Percentiles rank a stretch among this genome's conserved stretches.
phyloP scores from a whole-genome alignment of 768 basidiomycete species.

The Hericium rajendrae region DNA sequence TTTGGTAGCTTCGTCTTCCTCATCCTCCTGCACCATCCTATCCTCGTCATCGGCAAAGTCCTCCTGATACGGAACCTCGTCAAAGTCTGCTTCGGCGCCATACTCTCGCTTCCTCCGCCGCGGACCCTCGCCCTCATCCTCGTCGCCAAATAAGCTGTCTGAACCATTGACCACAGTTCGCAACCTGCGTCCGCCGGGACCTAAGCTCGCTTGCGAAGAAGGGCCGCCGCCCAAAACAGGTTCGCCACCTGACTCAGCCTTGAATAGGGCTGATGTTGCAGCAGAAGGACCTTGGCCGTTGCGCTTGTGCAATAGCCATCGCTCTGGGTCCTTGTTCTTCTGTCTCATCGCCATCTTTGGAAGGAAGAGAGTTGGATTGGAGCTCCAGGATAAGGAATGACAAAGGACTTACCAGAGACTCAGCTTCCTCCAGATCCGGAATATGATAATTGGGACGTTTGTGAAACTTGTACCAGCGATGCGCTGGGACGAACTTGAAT shows the following conservation, averaged over 20 bases:
- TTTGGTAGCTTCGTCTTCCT: constrained; percentile 73
- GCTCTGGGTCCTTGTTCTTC: constrained; percentile 68
- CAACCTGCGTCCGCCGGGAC: constrained; percentile 57
- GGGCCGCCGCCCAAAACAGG: constrained; percentile 23
- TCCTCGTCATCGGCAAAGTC: constrained; percentile 87
- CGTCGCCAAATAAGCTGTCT: constrained; percentile 42
- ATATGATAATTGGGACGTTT: constrained; percentile 71
- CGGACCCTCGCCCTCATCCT: constrained; percentile 44
- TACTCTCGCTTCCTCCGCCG: constrained; percentile 45
- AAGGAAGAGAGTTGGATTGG: constrained; percentile 15
- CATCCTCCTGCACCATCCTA: constrained; percentile 52
- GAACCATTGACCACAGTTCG: constrained; percentile 62
- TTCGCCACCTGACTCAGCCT: constrained; percentile 35
- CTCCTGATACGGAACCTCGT: constrained; percentile 77
- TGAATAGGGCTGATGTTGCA: constrained; percentile 60
- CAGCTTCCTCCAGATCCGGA: constrained; percentile 58
- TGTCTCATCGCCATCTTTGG: constrained; percentile 41
- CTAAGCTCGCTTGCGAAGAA: constrained; percentile 45
- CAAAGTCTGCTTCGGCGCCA: constrained; percentile 71
- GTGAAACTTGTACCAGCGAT: constrained; percentile 90
- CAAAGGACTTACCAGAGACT: constrained; percentile 43
- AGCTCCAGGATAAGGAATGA: constrained; percentile 14
- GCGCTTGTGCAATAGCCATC: constrained; percentile 56
- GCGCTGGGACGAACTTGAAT: constrained; percentile 82
- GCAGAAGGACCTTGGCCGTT: constrained; percentile 51